Percentiles rank a stretch among this genome's conserved stretches.
Conservation (phyloP, 805 yeast genomes). For the Yamadazyma takamatsuzukensis region DNA sequence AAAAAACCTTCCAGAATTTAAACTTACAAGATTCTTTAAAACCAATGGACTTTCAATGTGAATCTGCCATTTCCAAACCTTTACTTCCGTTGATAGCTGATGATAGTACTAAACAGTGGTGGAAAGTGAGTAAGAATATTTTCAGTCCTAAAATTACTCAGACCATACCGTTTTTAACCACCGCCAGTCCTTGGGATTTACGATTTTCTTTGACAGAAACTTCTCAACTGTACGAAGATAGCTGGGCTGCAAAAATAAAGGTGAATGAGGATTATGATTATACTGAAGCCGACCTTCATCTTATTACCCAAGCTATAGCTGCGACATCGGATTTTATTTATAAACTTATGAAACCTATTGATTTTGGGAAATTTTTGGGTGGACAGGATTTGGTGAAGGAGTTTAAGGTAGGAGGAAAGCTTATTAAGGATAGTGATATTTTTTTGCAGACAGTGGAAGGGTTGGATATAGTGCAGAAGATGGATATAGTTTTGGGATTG, state of each 20-base stretch:
- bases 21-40: slow-evolving; percentile 10
- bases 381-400: slow-evolving; percentile 5
- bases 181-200: slow-evolving; percentile 41
- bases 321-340: slow-evolving; percentile 19
- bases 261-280: slow-evolving; percentile 50
- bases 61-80: slow-evolving; percentile 35
- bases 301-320: slow-evolving; percentile 26
- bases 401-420: slow-evolving; percentile 5
- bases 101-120: slow-evolving; percentile 45
- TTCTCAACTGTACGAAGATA: slow-evolving; percentile 23
- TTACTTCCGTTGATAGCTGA: slow-evolving; percentile 60
- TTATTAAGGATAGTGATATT: slow-evolving; percentile 8
- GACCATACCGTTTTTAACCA: slow-evolving; percentile 55
- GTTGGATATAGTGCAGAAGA: slow-evolving; percentile 16
- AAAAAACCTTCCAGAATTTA: slow-evolving; percentile 15
- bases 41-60: slow-evolving; percentile 30
- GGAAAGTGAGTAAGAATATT: slow-evolving; percentile 22
- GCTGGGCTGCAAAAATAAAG: slow-evolving; percentile 48
- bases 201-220: slow-evolving; percentile 31
- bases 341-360: slow-evolving; percentile 19
- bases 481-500: slow-evolving; percentile 8
- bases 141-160: slow-evolving; percentile 30
- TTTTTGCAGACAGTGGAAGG: slow-evolving; percentile 7
- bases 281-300: slow-evolving; percentile 30
- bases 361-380: slow-evolving; percentile 12